Base-by-base conservation (phyloP, 352 stramenopile genomes). In the Phytophthora crassamura region DNA sequence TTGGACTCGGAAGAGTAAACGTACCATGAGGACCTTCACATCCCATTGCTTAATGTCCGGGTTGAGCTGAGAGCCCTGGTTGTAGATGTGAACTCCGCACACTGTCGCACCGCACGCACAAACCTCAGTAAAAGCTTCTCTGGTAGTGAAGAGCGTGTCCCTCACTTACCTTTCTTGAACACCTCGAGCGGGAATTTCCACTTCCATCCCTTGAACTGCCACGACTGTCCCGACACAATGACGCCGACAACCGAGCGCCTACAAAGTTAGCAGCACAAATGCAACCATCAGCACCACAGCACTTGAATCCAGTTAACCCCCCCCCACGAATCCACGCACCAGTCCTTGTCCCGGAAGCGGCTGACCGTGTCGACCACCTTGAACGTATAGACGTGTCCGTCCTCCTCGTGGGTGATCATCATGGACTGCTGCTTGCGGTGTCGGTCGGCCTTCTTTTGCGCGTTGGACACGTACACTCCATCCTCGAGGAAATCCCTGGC, bases 191-290 rank as follows among this genome's bases (percentile, higher is more conserved):
- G 91, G 64, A 97, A 95, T 45, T 94, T 92, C 82, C 86, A 97
- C 73, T 97, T 93, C 91, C 91, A 98, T 11, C 90, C 91, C 79
- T 97, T 97, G 61, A 98, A 98, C 75, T 98, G 91, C 91, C 91
- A 98, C 41, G 82, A 75, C 49, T 95, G 86, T 2, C 91, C 91
- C 10, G 88, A 95, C 8, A 91, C 91, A 58, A 98, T 91, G 34
- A 98, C 91, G 7, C 77, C 91, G 9, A 97, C 90, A 47, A 97
- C 88, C 22, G 84, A 88, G 46, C 88, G 86, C 91, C 91, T 96
- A 47, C 0, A 45, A 52, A 42, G 15, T 25, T 39, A 30, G 43
- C 5, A 49, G 11, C 34, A 48, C 14, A 45, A 38, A 15, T 9
- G 36, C 12, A 11, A 16, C 41, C 42, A 35, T 46, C 22, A 30